phyloP scores from a whole-genome alignment of 768 basidiomycete species.

The Lactarius quietus region DNA sequence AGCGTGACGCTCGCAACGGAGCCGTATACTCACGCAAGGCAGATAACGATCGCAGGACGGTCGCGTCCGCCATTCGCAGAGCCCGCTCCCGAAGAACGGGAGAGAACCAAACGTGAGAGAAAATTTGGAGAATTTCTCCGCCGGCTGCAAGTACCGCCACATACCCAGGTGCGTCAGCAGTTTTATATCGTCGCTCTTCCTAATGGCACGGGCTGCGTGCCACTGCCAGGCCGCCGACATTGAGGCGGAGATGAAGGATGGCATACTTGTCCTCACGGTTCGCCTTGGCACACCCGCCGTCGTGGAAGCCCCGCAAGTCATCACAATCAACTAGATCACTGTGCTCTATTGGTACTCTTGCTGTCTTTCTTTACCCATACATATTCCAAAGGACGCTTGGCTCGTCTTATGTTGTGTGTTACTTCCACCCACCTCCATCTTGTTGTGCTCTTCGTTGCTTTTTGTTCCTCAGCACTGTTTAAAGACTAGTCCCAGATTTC shows the following conservation, averaged over 20 bases:
- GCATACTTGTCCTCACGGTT: constrained; percentile 56
- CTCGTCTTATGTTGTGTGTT: background rate
- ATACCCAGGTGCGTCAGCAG: constrained; percentile 48
- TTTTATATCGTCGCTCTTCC: constrained; percentile 23
- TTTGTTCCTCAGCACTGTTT: constrained; percentile 4
- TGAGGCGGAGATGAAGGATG: constrained; percentile 53
- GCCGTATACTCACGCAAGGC: constrained; percentile 57
- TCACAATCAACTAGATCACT: constrained; percentile 40
- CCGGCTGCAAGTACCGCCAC: constrained; percentile 50
- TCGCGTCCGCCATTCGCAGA: constrained; percentile 40
- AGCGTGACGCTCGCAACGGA: constrained; percentile 58
- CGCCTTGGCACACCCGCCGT: constrained; percentile 45
- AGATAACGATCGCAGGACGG: constrained; percentile 54
- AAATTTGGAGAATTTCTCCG: constrained; percentile 49
- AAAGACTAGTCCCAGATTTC: background rate
- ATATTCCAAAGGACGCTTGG: constrained; percentile 2
- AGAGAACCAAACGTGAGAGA: constrained; percentile 47
- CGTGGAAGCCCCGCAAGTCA: constrained; percentile 46
- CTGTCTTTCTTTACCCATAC: background rate
- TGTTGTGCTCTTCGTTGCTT: constrained; percentile 4
- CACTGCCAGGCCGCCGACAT: constrained; percentile 48
- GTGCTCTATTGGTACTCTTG: background rate
- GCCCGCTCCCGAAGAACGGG: constrained; percentile 26
- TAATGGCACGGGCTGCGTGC: constrained; percentile 26
- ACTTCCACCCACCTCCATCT: background rate